Evolutionary conservation across 225 moss, liverwort and hornwort genomes (phyloP).

Genomic region (Pleurozium schreberi): DNA sequence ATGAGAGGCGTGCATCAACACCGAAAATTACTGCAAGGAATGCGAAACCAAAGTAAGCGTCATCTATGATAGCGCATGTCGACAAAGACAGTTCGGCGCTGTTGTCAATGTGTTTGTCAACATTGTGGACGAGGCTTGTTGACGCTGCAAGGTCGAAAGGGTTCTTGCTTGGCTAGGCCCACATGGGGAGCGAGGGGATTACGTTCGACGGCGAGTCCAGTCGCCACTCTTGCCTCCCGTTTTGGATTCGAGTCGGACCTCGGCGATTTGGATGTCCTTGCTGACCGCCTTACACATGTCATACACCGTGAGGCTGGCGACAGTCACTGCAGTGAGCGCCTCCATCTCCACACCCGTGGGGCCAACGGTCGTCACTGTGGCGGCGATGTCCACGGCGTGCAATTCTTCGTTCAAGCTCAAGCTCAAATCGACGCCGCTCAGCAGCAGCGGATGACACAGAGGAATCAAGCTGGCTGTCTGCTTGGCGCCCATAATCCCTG

Average conservation of each 20-base stretch:
- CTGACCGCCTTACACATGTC: slow-evolving; percentile 96
- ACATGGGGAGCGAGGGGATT: not conserved
- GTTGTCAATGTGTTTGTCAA: not conserved
- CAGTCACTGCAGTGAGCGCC: slow-evolving; percentile 79
- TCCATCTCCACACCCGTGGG: slow-evolving; percentile 98
- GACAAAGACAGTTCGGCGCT: not conserved
- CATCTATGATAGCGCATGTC: not conserved
- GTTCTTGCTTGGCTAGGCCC: not conserved
- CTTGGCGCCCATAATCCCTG: slow-evolving; percentile 84
- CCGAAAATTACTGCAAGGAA: not conserved
- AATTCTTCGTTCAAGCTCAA: slow-evolving; percentile 38
- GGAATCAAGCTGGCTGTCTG: slow-evolving; percentile 77
- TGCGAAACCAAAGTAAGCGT: not conserved
- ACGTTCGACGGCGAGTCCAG: slow-evolving; percentile 32
- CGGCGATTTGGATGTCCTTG: slow-evolving; percentile 59
- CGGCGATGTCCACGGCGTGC: slow-evolving; percentile 62
- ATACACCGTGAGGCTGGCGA: slow-evolving; percentile 83
- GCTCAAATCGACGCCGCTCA: slow-evolving; percentile 60
- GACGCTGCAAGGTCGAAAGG: not conserved
- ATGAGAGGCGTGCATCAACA: not conserved
- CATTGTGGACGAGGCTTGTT: not conserved
- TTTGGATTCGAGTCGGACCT: slow-evolving; percentile 66
- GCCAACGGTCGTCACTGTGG: slow-evolving; percentile 53
- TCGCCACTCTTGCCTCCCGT: slow-evolving; percentile 84
- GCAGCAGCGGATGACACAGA: slow-evolving; percentile 61